Base-by-base conservation (phyloP, 1,284 basidiomycete species). In the Sporisorium iseilematis-ciliati region DNA sequence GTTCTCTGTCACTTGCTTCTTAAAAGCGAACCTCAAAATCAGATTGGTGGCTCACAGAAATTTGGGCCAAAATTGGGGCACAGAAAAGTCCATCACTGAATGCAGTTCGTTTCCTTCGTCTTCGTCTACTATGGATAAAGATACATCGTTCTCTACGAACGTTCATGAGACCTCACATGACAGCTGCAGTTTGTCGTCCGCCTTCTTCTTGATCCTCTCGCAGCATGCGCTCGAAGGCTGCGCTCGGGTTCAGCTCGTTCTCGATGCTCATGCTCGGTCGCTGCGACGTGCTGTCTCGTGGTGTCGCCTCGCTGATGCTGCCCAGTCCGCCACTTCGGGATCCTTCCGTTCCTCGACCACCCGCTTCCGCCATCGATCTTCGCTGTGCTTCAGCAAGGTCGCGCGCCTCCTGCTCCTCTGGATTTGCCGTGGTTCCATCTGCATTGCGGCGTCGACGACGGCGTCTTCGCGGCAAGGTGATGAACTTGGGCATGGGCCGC, bases 401-500 rank as follows among this genome's bases (percentile, higher is more conserved):
- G 5, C 74, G 70, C 23, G 68, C 72, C 53, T 83, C 80, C 33
- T 75, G 74, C 57, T 75, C 67, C 23, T 66, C 69, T 4, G 73
- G 57, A 12, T 43, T 73, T 26, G 61, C n/a, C 8, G 67, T 50
- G 3, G 66, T 63, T 7, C 69, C 75, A 26, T 79, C 79, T 16
- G 65, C 21, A 23, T 76, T 57, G 52, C 76, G 69, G 21, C 81
- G 68, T 23, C 81, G 59, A n/a, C 81, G 77, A 10, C 79, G 58
- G 4, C 84, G 74, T 25, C 84, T 60, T 33, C 84, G 72, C 6
- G 84, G 84, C 2, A 85, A 72, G 3, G 84, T 85, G 70, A 83
- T 78, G 64, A 85, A 85, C 61, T 83, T 84, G 57, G 83, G 83
- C 82, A 85, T 82, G 18, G 90, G 89, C 51, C 96, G 89, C 53